Evolutionary conservation across 2,329 filamentous ascomycete species (phyloP).

Genomic region (Colletotrichum salicis): DNA sequence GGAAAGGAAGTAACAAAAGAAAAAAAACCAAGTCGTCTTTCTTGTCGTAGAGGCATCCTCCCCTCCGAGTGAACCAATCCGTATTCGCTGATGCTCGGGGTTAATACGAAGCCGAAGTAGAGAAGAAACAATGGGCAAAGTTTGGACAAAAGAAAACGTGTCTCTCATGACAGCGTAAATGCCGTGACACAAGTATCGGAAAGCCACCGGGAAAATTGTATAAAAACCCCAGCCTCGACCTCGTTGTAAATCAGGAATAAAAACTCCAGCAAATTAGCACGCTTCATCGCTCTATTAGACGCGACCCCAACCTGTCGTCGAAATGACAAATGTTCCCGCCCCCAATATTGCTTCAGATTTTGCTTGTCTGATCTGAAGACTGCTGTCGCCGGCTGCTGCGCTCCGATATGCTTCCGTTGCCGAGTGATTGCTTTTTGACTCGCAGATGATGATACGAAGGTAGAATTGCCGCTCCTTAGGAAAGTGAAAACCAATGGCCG

Average conservation of each 20-base stretch:
- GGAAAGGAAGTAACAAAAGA: not conserved
- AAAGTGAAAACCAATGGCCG: not conserved
- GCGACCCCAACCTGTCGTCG: not conserved
- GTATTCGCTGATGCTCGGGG: slow-evolving; percentile 22
- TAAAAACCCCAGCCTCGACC: not conserved
- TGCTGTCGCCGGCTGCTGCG: slow-evolving; percentile 15
- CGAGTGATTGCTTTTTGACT: slow-evolving; percentile 27
- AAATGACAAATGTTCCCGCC: slow-evolving; percentile 14
- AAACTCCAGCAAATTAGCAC: not conserved
- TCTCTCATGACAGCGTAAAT: slow-evolving; percentile 30
- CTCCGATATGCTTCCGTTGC: slow-evolving; percentile 18
- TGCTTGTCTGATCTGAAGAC: not conserved
- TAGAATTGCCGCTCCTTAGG: slow-evolving; percentile 8
- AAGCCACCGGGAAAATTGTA: slow-evolving; percentile 2
- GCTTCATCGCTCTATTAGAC: not conserved
- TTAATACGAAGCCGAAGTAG: not conserved
- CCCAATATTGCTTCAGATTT: slow-evolving; percentile 1
- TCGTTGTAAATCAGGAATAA: not conserved
- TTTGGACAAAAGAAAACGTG: slow-evolving; percentile 6
- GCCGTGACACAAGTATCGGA: slow-evolving; percentile 1
- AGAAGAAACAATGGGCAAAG: not conserved
- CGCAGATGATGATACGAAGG: slow-evolving; percentile 18
- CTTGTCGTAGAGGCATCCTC: not conserved
- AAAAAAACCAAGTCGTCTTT: not conserved
- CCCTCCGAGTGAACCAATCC: not conserved